Base-by-base conservation (phyloP, 2,329 filamentous ascomycete species). In the Apiospora saccharicola region DNA sequence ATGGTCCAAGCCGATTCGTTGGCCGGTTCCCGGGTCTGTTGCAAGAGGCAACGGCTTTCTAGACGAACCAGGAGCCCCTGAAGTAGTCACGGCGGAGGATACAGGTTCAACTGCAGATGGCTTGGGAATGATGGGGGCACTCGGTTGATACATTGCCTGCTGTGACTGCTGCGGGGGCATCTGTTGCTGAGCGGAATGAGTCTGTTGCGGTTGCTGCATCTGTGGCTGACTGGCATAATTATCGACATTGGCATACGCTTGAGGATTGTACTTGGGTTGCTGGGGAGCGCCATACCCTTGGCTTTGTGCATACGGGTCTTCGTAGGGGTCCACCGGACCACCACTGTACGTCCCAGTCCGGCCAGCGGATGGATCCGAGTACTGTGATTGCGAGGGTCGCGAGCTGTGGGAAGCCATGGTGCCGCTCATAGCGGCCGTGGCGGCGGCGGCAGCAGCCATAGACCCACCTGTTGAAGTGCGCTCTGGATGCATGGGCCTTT, bases 1-100 rank as follows among this genome's bases (percentile, higher is more conserved):
- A 84, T 99, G 95, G 81, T 99, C 97, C 67, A 99, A 87, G 24
- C 96, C 96, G 80, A 99, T 98, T 70, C 96, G 91, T 79, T 92
- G 90, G 44, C 93, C 93, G 72, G 92, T 94, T 53, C 94, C 93
- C 3, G 90, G 86, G 73, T 92, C 87, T 74, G 90, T 94, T 30
- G 92, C 92, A 67, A 90, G 86, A n/a, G 93, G 93, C 46, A 93
- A 85, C 37, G 90, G 86, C 83, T 92, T 93, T 79, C 85, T 83
- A 14, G 79, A 70, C 79, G 86, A 77, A 72, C 82, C 77, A 46
- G 84, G 76, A 72, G 83, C 74, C 70, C 79, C 75, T 70, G 78
- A 76, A 72, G 77, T 73, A 12, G 82, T 75, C 22, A 80, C 76
- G 46, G 83, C 76, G 51, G 83, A 80, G n/a, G 80, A 78, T 22